phyloP scores from a whole-genome alignment of 805 yeast genomes.

The Tetrapisispora nanseiensis region DNA sequence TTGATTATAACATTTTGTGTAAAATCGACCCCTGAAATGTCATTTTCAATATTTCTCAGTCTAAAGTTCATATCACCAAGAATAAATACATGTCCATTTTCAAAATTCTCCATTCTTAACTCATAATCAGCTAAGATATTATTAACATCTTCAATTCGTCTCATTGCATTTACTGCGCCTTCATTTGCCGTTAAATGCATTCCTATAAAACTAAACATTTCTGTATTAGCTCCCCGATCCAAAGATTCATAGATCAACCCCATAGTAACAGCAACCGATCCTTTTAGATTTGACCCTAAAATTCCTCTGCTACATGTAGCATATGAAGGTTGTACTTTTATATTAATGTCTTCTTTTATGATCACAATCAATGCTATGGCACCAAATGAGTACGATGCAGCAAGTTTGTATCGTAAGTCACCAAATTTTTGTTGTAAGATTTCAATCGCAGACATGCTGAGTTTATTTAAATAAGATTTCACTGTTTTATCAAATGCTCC shows the following conservation, averaged over 20 bases:
- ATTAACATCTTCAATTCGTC: constrained; percentile 45
- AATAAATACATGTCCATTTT: constrained; percentile 59
- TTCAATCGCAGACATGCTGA: constrained; percentile 31
- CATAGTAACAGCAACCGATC: constrained; percentile 59
- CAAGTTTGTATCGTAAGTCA: constrained; percentile 31
- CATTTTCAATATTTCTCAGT: constrained; percentile 8
- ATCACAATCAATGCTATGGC: constrained; percentile 47
- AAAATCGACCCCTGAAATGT: background rate
- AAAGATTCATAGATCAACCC: constrained; percentile 9
- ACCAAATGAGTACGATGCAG: constrained; percentile 42
- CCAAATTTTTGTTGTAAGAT: constrained; percentile 32
- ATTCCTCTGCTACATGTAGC: constrained; percentile 45
- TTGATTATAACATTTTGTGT: constrained; percentile 5
- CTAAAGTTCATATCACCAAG: constrained; percentile 86
- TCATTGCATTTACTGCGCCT: constrained; percentile 38
- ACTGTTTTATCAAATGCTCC: constrained; percentile 37
- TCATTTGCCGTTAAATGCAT: constrained; percentile 77
- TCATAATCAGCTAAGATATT: constrained; percentile 43
- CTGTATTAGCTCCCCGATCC: constrained; percentile 14
- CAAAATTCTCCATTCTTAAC: constrained; percentile 30
- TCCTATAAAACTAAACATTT: constrained; percentile 47
- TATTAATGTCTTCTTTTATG: constrained; percentile 28
- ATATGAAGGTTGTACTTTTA: constrained; percentile 22
- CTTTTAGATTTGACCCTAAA: constrained; percentile 58
- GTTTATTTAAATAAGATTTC: constrained; percentile 28